phyloP scores from a whole-genome alignment of 2,329 filamentous ascomycete genomes.

The Talaromyces sp. region DNA sequence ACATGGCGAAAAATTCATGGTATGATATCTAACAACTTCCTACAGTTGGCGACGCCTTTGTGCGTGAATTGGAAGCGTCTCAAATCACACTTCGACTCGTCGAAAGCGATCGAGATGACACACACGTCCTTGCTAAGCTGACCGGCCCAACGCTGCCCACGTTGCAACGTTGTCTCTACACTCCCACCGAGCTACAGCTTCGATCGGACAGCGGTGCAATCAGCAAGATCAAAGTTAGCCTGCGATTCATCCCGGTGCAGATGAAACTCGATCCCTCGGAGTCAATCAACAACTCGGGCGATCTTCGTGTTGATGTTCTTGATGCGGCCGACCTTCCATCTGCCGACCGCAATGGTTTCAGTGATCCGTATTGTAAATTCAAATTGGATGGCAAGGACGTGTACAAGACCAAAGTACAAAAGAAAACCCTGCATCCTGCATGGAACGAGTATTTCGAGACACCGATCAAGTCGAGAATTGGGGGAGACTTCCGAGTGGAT shows the following conservation, averaged over 20 bases:
- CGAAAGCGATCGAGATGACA: constrained; percentile 62
- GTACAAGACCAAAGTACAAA: constrained; percentile 91
- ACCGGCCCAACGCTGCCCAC: constrained; percentile 81
- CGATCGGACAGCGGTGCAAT: constrained; percentile 69
- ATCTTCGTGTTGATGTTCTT: constrained; percentile 84
- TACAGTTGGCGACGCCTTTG: constrained; percentile 78
- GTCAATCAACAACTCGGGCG: constrained; percentile 98
- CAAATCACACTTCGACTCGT: constrained; percentile 82
- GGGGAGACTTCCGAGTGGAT: constrained; percentile 72
- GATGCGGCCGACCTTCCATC: constrained; percentile 84
- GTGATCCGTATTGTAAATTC: constrained; percentile 95
- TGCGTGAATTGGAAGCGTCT: constrained; percentile 95
- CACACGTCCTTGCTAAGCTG: constrained; percentile 74
- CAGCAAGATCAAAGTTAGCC: constrained; percentile 79
- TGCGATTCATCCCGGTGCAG: constrained; percentile 89
- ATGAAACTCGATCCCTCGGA: constrained; percentile 93
- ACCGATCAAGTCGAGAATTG: constrained; percentile 74
- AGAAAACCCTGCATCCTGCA: constrained; percentile 89
- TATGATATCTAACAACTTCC: not conserved
- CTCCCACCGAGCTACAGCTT: constrained; percentile 74
- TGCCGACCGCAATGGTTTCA: constrained; percentile 92
- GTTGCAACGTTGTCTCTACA: constrained; percentile 85
- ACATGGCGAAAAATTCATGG: not conserved
- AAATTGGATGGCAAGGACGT: constrained; percentile 81
- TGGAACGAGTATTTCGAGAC: constrained; percentile 98